Evolutionary conservation across 192 early-diverging fungal genomes (phyloP).

Genomic region (Mortierella antarctica): DNA sequence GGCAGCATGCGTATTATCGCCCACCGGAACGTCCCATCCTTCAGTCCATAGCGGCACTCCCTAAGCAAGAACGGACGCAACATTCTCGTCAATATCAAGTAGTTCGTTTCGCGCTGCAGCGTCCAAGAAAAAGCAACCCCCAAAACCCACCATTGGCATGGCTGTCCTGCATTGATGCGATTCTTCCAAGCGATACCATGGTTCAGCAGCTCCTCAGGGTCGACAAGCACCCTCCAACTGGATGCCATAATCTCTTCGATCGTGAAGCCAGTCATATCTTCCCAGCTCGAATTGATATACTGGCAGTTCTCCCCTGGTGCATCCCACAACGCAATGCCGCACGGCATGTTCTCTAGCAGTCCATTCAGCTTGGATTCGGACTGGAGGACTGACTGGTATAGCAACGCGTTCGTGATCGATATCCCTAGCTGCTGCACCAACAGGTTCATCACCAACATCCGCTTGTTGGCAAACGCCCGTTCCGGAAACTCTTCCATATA

Average conservation of each 20-base stretch:
- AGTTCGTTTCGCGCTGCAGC: background rate
- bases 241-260: conserved; percentile 26
- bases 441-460: conserved; percentile 58
- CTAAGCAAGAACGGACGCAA: background rate
- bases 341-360: conserved; percentile 50
- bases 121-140: background rate
- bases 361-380: conserved; percentile 46
- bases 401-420: conserved; percentile 61
- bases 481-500: conserved; percentile 63
- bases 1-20: conserved; percentile 46
- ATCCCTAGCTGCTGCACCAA: conserved; percentile 64
- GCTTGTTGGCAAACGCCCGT: conserved; percentile 49
- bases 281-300: conserved; percentile 41
- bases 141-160: conserved; percentile 49
- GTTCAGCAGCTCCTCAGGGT: conserved; percentile 23
- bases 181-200: conserved; percentile 39
- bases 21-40: conserved; percentile 42
- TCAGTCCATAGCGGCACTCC: conserved; percentile 35
- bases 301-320: conserved; percentile 23
- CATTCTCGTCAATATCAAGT: background rate
- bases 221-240: conserved; percentile 10
- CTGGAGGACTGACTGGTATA: conserved; percentile 59
- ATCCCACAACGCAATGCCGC: conserved; percentile 49
- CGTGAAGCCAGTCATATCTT: conserved; percentile 41
- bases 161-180: conserved; percentile 13